Conservation (phyloP, 805 yeast genomes). For the Lachancea waltii region DNA sequence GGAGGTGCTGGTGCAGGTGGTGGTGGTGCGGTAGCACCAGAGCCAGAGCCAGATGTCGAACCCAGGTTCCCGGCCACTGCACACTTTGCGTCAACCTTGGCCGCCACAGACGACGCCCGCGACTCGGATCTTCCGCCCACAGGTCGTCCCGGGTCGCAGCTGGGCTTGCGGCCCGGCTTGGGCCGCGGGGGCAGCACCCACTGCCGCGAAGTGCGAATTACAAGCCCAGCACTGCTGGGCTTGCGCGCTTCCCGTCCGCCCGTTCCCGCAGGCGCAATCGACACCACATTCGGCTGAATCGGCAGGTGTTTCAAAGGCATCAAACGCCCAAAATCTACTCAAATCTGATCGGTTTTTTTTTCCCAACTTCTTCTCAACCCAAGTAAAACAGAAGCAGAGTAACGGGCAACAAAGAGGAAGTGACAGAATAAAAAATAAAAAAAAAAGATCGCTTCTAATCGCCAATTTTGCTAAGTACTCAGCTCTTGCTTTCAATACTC, state of each 20-base stretch:
- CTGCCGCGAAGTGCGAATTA: slow-evolving; percentile 58
- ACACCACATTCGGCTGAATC: slow-evolving; percentile 13
- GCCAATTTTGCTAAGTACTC: no score
- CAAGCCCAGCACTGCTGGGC: slow-evolving; percentile 19
- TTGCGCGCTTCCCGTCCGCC: slow-evolving; percentile 17
- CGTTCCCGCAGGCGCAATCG: slow-evolving; percentile 11
- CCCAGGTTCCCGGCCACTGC: no score
- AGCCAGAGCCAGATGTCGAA: not conserved
- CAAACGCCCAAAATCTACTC: not conserved
- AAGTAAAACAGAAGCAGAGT: no score
- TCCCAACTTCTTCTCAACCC: no score
- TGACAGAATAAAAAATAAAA: no score
- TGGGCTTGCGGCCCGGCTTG: slow-evolving; percentile 56
- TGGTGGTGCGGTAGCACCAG: not conserved
- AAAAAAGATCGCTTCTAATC: no score
- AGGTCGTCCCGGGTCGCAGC: slow-evolving; percentile 7
- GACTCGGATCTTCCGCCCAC: no score
- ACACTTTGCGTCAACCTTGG: no score
- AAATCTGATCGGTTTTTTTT: no score
- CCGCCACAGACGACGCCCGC: no score
- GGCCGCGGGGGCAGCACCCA: slow-evolving; percentile 88
- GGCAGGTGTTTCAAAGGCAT: slow-evolving; percentile 16
- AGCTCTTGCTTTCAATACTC: no score
- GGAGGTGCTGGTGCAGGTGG: not conserved
- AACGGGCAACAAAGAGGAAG: no score